Conservation (phyloP, 2,329 filamentous ascomycete genomes). For the Trichoderma oligosporum region DNA sequence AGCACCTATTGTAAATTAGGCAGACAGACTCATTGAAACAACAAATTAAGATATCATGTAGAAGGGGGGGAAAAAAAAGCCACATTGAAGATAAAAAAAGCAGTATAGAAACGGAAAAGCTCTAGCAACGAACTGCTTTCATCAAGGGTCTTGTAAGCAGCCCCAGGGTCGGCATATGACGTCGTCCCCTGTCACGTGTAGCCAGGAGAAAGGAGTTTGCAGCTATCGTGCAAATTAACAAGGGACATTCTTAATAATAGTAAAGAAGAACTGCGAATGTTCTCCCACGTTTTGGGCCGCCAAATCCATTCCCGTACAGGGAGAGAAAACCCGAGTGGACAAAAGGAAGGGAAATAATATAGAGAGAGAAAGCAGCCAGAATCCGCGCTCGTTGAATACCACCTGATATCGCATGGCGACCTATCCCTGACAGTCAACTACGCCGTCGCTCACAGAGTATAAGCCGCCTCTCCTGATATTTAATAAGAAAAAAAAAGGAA, state of each 20-base stretch:
- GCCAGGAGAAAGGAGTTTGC: not conserved
- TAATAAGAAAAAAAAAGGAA: too few relatives aligned
- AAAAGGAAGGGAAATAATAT: not conserved
- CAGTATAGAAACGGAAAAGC: not conserved
- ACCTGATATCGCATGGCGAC: slow-evolving; percentile 6
- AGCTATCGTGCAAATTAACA: slow-evolving; percentile 4
- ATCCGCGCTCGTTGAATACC: not conserved
- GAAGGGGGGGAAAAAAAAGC: not conserved
- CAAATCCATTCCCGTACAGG: slow-evolving; percentile 6
- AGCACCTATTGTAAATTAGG: too few relatives aligned
- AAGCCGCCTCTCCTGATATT: not conserved
- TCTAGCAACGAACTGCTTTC: not conserved
- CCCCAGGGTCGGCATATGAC: slow-evolving; percentile 1
- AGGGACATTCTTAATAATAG: slow-evolving; percentile 3
- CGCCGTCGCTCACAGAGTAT: slow-evolving; percentile 5
- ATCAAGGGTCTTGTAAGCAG: not conserved
- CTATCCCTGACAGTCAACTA: not conserved
- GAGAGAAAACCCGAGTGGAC: not conserved
- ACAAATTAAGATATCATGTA: too few relatives aligned
- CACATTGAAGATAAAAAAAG: too few relatives aligned
- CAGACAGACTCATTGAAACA: too few relatives aligned
- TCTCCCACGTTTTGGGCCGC: not conserved
- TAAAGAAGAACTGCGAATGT: not conserved
- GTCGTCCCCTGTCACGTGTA: slow-evolving; percentile 18
- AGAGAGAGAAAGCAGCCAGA: not conserved